Evolutionary conservation across 805 yeast genomes (phyloP), one percentile per base, ranked within the genome.

Genomic region (Pichia insulana): DNA sequence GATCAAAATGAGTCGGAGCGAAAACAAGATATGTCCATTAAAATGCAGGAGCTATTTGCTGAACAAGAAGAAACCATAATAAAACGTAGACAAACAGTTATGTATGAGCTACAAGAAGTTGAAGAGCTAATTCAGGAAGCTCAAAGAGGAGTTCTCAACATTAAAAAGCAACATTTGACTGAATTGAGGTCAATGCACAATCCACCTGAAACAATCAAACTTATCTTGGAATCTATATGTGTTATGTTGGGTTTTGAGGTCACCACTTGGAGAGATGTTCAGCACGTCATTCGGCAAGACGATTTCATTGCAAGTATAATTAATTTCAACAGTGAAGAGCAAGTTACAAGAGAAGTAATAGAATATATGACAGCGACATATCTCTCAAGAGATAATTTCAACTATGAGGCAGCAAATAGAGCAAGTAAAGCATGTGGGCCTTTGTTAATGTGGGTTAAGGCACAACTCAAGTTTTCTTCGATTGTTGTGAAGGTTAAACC

Each of bases 361-460:
- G 52, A 62, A 0, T 67, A 62, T 41, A 76, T 90, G 78, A 78
- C 79, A 32, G 49, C 58, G 1, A 68, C 66, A 2, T 90, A 83
- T 53, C 60, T 89, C 10, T 65, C 80, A 0, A 65, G 78, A 41
- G 73, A 78, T 0, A 81, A 76, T 40, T 89, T 74, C 57, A 85
- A 74, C 33, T 82, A 64, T 52, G 88, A 80, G 37, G 63, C 83
- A 0, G 95, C 86, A 0, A 76, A 83, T 52, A 68, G 97, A 32
- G 97, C 97, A 4, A 83, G 95, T 59, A 87, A 84, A 55, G 97
- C 97, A 0, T 87, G 97, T 64, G 97, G 96, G 0, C 97, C 97
- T 0, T 64, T 90, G 30, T 55, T 83, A 16, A 80, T 79, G 47
- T 90, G 97, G 97, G 89, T 88, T 0, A 70, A 71, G 41, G 97